Conservation (phyloP, 2,329 filamentous ascomycete genomes). For the Sarocladium oryzae region DNA sequence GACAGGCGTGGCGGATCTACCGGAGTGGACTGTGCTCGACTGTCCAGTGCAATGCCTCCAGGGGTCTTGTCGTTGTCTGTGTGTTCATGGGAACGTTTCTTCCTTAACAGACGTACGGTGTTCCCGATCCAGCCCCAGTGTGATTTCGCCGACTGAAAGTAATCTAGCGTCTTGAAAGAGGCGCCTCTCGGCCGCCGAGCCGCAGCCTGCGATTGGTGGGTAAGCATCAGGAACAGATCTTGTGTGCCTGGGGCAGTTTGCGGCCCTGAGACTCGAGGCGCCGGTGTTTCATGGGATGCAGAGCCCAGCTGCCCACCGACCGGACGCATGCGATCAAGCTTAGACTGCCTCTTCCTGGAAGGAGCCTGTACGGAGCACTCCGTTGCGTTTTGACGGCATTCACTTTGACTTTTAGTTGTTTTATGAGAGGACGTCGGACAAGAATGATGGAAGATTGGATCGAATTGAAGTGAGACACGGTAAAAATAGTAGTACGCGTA, state of each 20-base stretch:
- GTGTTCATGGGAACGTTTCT: not conserved
- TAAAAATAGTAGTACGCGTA: not conserved
- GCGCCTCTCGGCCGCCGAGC: not conserved
- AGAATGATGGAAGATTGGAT: not conserved
- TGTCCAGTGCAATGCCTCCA: not conserved
- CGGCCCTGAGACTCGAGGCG: slow-evolving; percentile 1
- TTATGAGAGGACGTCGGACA: not conserved
- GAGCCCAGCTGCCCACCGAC: too few relatives aligned
- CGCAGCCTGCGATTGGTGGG: not conserved
- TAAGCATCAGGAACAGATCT: too few relatives aligned
- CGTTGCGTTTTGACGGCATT: too few relatives aligned
- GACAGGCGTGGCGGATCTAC: slow-evolving; percentile 1
- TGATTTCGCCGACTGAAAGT: not conserved
- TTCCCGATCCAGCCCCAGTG: slow-evolving; percentile 2
- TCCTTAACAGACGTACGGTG: too few relatives aligned
- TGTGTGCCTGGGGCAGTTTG: not conserved
- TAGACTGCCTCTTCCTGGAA: too few relatives aligned
- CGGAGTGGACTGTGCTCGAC: not conserved
- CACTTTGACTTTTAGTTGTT: not conserved
- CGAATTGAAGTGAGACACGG: not conserved
- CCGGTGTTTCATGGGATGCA: slow-evolving; percentile 4
- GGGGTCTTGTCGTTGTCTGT: not conserved
- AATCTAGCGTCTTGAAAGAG: not conserved
- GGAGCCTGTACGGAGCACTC: too few relatives aligned
- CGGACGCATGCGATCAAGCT: too few relatives aligned